These are phyloP conservation scores for Tetrahymena malaccensis DNA, from an alignment of 73 alveolate species.

Conservation along the genomic window DNA sequence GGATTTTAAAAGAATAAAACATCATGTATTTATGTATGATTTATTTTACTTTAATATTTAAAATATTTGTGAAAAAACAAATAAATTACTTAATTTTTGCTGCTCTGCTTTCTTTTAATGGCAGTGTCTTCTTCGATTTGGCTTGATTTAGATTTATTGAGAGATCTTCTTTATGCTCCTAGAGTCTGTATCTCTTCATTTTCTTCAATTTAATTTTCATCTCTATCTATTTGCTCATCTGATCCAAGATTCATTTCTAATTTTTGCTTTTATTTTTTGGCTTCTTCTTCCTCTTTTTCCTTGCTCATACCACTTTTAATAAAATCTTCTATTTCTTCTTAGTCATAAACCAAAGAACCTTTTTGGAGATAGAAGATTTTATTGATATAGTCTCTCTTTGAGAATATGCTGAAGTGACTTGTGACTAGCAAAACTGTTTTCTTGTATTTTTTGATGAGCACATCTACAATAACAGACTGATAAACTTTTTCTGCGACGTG, in stretches of 20 bases:
- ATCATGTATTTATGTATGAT: too few species aligned
- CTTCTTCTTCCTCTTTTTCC: conserved; percentile 9
- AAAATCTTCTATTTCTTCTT: conserved; percentile 66
- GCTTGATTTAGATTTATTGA: background rate
- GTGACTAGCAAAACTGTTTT: conserved; percentile 57
- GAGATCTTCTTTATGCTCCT: background rate
- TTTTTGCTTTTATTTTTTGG: background rate
- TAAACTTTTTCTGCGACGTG: conserved; percentile 64
- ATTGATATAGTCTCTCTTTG: conserved; percentile 20
- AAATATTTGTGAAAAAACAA: too few species aligned
- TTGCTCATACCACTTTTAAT: conserved; percentile 48
- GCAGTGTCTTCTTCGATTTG: background rate
- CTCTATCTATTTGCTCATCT: background rate
- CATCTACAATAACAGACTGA: conserved; percentile 49
- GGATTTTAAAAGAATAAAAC: too few species aligned
- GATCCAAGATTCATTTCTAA: background rate
- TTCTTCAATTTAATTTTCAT: conserved; percentile 3
- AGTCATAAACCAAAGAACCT: conserved; percentile 22
- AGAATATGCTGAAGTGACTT: conserved; percentile 32
- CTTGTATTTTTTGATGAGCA: conserved; percentile 49
- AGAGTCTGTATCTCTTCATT: background rate
- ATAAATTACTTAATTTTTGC: background rate
- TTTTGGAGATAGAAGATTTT: conserved; percentile 6
- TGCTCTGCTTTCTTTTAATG: background rate
- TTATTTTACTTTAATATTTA: too few species aligned